Conservation (phyloP, 768 basidiomycete species). For the Hericium alpestre region DNA sequence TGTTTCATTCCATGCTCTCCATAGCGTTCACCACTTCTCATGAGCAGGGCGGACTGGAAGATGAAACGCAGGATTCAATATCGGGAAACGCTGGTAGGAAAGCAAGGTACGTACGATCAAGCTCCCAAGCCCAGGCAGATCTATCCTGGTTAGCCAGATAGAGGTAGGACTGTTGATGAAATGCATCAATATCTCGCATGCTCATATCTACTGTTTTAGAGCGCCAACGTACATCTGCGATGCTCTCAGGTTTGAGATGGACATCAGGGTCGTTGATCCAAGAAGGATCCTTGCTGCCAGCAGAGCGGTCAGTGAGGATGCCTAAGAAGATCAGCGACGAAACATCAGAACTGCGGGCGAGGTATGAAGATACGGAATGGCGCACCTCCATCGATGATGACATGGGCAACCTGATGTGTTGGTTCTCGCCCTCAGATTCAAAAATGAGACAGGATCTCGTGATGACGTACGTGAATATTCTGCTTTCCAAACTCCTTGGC, state of each 20-base stretch:
- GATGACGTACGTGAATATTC: slow-evolving; percentile 28
- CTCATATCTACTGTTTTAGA: too few relatives aligned
- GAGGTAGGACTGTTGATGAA: slow-evolving; percentile 42
- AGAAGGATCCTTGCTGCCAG: slow-evolving; percentile 13
- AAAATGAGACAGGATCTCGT: neutral
- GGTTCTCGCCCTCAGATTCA: neutral
- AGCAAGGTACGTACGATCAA: slow-evolving; percentile 46
- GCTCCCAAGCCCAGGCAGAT: slow-evolving; percentile 71
- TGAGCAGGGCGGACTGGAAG: slow-evolving; percentile 39
- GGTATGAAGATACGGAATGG: neutral
- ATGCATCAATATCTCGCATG: neutral
- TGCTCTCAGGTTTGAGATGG: slow-evolving; percentile 52
- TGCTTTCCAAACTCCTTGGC: slow-evolving; percentile 34
- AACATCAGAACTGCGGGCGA: too few relatives aligned
- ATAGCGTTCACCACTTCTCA: slow-evolving; percentile 34
- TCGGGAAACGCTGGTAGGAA: neutral
- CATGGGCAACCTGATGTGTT: slow-evolving; percentile 24
- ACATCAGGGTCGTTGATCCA: slow-evolving; percentile 36
- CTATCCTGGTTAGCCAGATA: slow-evolving; percentile 59
- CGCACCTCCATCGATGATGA: slow-evolving; percentile 59
- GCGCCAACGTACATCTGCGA: slow-evolving; percentile 44
- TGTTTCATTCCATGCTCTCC: too few relatives aligned
- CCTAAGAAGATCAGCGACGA: slow-evolving; percentile 3
- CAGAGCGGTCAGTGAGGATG: slow-evolving; percentile 17
- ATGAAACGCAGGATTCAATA: neutral